A percentile compares a stretch with the other conserved stretches of the same genome.
Evolutionary conservation across 2,329 filamentous ascomycete species (phyloP).

Genomic region (Penicillium glabrum): DNA sequence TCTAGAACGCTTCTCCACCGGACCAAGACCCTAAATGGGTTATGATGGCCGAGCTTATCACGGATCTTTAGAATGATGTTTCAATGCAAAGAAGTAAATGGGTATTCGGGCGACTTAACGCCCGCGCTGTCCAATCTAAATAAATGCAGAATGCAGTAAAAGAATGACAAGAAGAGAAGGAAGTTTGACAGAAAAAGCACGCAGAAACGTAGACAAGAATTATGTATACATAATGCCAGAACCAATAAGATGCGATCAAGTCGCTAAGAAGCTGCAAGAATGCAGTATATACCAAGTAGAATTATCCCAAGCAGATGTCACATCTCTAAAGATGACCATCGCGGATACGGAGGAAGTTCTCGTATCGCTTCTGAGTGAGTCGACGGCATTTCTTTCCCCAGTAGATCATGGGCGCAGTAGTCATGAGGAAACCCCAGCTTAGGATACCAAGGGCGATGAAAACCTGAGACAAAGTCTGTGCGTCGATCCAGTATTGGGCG

Average conservation of each 20-base stretch:
- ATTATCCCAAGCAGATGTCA: background rate
- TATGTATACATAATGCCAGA: background rate
- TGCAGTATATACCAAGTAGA: background rate
- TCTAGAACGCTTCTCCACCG: background rate
- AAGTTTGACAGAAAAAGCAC: background rate
- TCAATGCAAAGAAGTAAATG: background rate
- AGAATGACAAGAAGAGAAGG: background rate
- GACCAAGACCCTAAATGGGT: background rate
- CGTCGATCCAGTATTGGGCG: conserved; percentile 51
- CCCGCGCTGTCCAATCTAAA: background rate
- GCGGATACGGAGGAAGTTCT: conserved; percentile 50
- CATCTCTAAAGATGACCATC: conserved; percentile 28
- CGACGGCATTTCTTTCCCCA: conserved; percentile 53
- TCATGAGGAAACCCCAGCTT: conserved; percentile 52
- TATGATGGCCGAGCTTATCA: background rate
- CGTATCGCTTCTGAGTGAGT: conserved; percentile 50
- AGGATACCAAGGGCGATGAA: conserved; percentile 56
- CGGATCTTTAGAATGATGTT: background rate
- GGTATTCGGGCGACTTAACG: background rate
- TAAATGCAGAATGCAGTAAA: background rate
- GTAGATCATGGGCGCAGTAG: conserved; percentile 55
- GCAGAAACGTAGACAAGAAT: background rate
- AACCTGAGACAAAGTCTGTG: conserved; percentile 45
- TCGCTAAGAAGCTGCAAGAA: background rate
- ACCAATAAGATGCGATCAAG: background rate